A percentile compares a stretch with the other conserved stretches of the same genome.
Conservation (phyloP, 148 eudicot genomes). For the Nepenthes gracilis region DNA sequence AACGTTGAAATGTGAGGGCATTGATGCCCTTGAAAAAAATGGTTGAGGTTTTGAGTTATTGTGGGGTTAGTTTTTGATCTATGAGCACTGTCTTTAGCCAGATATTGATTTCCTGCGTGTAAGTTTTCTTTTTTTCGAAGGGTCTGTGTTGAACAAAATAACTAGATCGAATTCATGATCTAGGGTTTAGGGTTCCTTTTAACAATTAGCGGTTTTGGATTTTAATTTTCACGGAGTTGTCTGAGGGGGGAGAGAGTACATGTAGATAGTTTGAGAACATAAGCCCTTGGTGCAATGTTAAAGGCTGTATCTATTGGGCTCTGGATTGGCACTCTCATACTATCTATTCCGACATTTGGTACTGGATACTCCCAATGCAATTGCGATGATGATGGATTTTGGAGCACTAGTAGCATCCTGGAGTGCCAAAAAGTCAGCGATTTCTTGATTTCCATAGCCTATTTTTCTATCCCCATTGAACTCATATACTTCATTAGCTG, state of each 20-base stretch:
- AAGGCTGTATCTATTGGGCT: conserved; percentile 15
- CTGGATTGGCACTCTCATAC: conserved; percentile 16
- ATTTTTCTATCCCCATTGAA: conserved; percentile 88
- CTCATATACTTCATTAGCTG: conserved; percentile 83
- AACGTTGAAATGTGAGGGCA: no score
- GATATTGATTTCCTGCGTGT: no score
- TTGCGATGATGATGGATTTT: conserved; percentile 45
- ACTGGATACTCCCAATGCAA: conserved; percentile 32
- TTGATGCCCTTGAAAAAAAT: no score
- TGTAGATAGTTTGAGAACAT: conserved; percentile 3
- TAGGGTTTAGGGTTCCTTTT: conserved; percentile 4
- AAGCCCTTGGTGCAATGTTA: conserved; percentile 21
- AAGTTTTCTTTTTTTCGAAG: no score
- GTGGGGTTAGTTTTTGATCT: no score
- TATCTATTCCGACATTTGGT: conserved; percentile 12
- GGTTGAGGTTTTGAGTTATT: no score
- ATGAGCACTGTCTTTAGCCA: no score
- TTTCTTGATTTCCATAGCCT: conserved; percentile 64
- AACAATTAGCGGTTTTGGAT: neutral
- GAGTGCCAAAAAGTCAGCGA: conserved; percentile 44
- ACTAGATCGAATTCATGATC: conserved; percentile 1
- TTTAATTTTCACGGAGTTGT: neutral
- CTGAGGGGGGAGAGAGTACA: neutral
- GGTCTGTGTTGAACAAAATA: no score
- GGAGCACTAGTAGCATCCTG: conserved; percentile 26